Base-by-base conservation (phyloP, 1,139 yeast genomes). In the Diutina ranongensis region DNA sequence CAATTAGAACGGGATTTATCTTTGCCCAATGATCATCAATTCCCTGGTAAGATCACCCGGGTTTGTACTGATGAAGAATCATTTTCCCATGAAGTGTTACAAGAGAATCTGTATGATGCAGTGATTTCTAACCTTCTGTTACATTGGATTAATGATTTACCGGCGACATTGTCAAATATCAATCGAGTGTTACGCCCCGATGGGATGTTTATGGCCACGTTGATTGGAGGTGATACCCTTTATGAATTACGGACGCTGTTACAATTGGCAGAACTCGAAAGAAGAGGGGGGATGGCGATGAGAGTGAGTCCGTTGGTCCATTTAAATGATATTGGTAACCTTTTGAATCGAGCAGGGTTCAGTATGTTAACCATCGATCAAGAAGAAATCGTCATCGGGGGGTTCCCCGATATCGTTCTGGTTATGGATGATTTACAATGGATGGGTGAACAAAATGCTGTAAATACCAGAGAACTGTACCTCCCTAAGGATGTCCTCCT, bases 121-220 rank as follows among this genome's bases (percentile, higher is more conserved):
- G 83, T 85, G 2, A 59, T 86, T 3, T 81, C 92, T 2, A 84
- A 83, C 56, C 62, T 85, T 55, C 75, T 86, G 28, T 58, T 86
- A 59, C 95, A 86, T 59, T 86, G 95, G 95, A 79, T 85, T 47
- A 86, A 86, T 56, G 92, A 86, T 54, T 68, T 86, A 22, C 95
- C 95, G 0, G 68, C 71, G 1, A 73, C 78, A 1, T 68, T 85
- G 46, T 60, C 65, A 20, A 71, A 77, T 49, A 72, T 85, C 50
- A 78, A 80, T 55, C 58, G 65, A n/a, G 71, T 83, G 19, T 64
- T 86, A 44, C 78, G 78, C 49, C 94, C 94, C 0, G 95, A 86
- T 58, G 94, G 95, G 1, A 68, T 87, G 58, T 83, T 86, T 54
- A 72, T 86, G 73, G 94, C 84, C 1, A 76, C 88, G n/a, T 73